Evolutionary conservation across 257 asterid genomes (phyloP), one percentile per base, ranked within the genome.

Genomic region (Misopates orontium): DNA sequence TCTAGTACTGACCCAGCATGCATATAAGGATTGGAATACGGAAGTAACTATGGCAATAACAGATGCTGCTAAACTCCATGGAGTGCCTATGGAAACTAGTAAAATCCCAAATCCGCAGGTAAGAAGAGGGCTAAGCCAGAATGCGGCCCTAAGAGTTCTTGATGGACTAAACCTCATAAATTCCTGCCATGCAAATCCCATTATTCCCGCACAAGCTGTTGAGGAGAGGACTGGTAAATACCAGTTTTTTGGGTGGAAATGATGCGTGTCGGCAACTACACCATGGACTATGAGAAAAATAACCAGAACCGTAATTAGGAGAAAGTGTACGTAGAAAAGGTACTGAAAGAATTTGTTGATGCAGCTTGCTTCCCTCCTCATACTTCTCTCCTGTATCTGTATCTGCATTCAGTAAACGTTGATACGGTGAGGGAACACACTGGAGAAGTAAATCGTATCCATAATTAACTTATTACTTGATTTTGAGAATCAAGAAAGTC

Each of bases 61-160:
- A 2, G 85, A 70, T 24, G 75, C 77, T 24, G 74, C 88, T 71
- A 73, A 58, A 57, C 88, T 73, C 57, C 75, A 82, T 1, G 77
- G 73, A 19, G 88, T 82, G 69, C 84, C 80, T 19, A 84, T 74
- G 16, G 48, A 71, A 62, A 82, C 76, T 41, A 86, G 85, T 47
- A 84, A 42, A 25, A 84, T 55, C 64, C 88, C 86, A 8, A 71
- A 64, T 7, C 74, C 81, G 28, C 81, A 80, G 8, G 79, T 81
- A 5, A 86, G 77, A n/a, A 86, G 74, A 36, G 88, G 95, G 77
- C 88, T 74, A 2, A 83, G 61, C 87, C 86, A 86, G 72, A 84
- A 83, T 20, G 86, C 72, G 8, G 77, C 68, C 56, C 50, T 62
- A 12, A 86, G 60, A 31, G 82, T 71, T 68, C 72, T 81, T 40